Percentiles rank a stretch among this genome's conserved stretches.
phyloP scores from a whole-genome alignment of 371 early-diverging fungal genomes.

The Mucor indicus region DNA sequence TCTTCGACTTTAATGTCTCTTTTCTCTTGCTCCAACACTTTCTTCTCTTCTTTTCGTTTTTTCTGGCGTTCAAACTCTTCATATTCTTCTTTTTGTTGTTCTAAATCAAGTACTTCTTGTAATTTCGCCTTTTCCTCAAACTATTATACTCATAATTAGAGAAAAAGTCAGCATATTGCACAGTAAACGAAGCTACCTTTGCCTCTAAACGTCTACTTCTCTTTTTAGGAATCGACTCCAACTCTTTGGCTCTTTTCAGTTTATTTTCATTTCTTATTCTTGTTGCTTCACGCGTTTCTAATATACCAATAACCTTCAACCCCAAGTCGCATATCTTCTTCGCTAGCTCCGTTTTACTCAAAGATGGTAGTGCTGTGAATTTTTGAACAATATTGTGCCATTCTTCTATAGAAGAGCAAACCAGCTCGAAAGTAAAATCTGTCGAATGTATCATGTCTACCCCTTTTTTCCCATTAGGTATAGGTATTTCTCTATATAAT shows the following conservation, averaged over 20 bases:
- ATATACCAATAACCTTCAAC: background rate
- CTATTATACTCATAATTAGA: background rate
- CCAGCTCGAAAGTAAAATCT: conserved; percentile 19
- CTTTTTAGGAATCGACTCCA: conserved; percentile 19
- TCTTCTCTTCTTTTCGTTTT: background rate
- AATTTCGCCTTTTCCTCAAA: conserved; percentile 11
- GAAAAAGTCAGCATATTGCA: too few species aligned
- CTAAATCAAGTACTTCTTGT: conserved; percentile 5
- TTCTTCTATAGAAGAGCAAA: conserved; percentile 12
- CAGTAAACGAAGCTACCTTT: conserved; percentile 6
- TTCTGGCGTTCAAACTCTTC: conserved; percentile 5
- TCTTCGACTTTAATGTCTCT: conserved; percentile 1
- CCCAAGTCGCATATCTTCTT: conserved; percentile 3
- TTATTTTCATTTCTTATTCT: conserved; percentile 9
- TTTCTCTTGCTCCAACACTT: background rate
- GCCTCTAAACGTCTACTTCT: conserved; percentile 25
- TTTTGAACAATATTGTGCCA: conserved; percentile 7
- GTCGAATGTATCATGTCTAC: background rate
- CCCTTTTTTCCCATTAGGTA: conserved; percentile 9
- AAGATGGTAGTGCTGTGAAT: background rate
- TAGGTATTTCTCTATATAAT: conserved; percentile 21
- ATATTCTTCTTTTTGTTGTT: conserved; percentile 1
- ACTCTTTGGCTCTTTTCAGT: conserved; percentile 7
- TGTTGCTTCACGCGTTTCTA: conserved; percentile 10
- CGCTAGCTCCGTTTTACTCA: background rate